These are phyloP conservation scores for Kwoniella sp. DNA, from an alignment of 768 basidiomycete genomes.

Conservation along the genomic window DNA sequence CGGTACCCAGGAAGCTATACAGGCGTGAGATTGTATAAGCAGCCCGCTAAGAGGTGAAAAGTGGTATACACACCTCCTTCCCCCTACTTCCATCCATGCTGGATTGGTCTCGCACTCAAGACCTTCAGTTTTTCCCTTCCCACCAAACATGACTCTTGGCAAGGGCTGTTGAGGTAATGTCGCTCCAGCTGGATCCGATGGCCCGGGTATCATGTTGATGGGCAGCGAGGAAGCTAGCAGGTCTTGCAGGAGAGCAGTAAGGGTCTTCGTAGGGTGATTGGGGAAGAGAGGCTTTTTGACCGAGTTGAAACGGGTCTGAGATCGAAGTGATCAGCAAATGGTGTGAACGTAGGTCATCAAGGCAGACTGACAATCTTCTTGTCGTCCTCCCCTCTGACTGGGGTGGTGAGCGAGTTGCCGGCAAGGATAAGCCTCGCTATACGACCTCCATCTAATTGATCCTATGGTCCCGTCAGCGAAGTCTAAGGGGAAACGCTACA, in stretches of 20 bases:
- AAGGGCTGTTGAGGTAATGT: constrained; percentile 92
- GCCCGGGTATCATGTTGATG: constrained; percentile 82
- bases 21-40: background rate
- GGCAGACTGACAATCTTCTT: constrained; percentile 37
- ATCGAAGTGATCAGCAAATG: background rate
- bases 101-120: constrained; percentile 86
- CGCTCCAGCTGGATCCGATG: constrained; percentile 76
- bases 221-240: constrained; percentile 68
- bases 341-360: background rate
- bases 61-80: constrained; percentile 52
- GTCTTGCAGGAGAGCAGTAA: constrained; percentile 69
- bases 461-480: constrained; percentile 44
- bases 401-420: constrained; percentile 73
- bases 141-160: constrained; percentile 84
- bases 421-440: constrained; percentile 83
- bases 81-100: constrained; percentile 66
- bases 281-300: constrained; percentile 57
- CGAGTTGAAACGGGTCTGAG: constrained; percentile 46
- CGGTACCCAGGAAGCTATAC: constrained; percentile 70
- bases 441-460: constrained; percentile 62
- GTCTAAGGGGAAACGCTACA: background rate
- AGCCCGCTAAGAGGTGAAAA: background rate
- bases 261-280: constrained; percentile 65
- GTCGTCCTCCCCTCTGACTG: constrained; percentile 52
- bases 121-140: constrained; percentile 53